Percentiles rank a stretch among this genome's conserved stretches.
Conservation (phyloP, 2,329 filamentous ascomycete genomes). For the Teratosphaeriaceae sp. region DNA sequence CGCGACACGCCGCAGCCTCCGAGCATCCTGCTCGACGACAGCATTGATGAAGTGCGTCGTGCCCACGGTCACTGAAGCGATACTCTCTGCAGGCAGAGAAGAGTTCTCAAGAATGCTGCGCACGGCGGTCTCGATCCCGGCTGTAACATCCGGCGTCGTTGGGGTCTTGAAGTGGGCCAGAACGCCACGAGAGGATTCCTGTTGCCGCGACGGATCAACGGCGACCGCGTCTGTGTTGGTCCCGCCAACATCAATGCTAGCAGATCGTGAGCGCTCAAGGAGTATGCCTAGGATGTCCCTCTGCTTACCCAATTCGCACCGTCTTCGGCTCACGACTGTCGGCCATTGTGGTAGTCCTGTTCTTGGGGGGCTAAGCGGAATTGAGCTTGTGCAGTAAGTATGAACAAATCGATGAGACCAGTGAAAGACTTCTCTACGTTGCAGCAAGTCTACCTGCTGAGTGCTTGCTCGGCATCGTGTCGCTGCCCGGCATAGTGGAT, state of each 20-base stretch:
- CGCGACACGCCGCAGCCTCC: conserved; percentile 46
- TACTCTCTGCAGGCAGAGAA: conserved; percentile 24
- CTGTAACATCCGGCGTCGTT: conserved; percentile 36
- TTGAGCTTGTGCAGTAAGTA: no score
- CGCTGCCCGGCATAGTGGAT: no score
- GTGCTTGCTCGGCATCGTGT: no score
- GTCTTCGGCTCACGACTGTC: no score
- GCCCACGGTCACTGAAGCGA: conserved; percentile 43
- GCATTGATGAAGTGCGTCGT: conserved; percentile 40
- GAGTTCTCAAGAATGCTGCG: conserved; percentile 31
- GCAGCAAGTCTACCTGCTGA: no score
- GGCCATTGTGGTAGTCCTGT: no score
- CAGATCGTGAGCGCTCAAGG: no score
- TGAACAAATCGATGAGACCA: no score
- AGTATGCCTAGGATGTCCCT: no score
- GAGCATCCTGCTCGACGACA: conserved; percentile 33
- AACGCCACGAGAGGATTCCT: conserved; percentile 20
- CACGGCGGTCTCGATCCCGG: conserved; percentile 36
- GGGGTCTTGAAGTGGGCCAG: conserved; percentile 33
- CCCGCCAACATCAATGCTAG: conserved; percentile 3
- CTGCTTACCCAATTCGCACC: no score
- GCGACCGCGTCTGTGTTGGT: conserved; percentile 25
- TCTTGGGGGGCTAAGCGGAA: no score
- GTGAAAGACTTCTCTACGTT: no score
- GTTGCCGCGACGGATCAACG: conserved; percentile 24